Evolutionary conservation across 2,329 filamentous ascomycete species (phyloP), one percentile per base, ranked within the genome.

Genomic region (Exophiala phaeomuriformis): DNA sequence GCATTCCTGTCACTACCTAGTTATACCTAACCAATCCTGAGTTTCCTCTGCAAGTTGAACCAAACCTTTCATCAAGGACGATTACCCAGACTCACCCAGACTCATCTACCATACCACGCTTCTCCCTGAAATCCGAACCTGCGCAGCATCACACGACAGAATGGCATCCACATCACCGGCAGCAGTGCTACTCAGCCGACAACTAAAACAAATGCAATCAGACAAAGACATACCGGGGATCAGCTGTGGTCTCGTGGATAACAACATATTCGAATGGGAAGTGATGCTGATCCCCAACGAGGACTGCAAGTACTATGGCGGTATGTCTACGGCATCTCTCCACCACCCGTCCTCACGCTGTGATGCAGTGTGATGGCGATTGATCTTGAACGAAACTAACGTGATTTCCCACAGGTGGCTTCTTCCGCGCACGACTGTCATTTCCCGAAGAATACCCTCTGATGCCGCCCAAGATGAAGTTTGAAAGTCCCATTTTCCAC

Each of bases 211-310:
- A 68, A 97, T 98, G 82, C 88, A 95, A 72, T 83, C 80, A 28
- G 85, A 88, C 69, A 91, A 90, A 68, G 90, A 95, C 70, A 86
- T 97, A 44, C 89, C 89, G 0, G 93, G 91, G 49, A 95, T 97
- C 66, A 96, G 90, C 58, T 95, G 89, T 65, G 93, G 93, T 0
- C 76, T 98, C 41, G 83, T 90, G 49, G 83, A 85, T 65, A 87
- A 86, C 69, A 86, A 95, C 68, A 83, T 97, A 6, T 96, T 96
- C 62, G 87, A 95, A 75, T 98, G 93, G 93, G 90, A 97, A 71
- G 90, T 97, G 19, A 95, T 96, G 87, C 82, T 98, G 57, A 97
- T 98, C 91, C 91, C 97, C 61, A 89, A 83, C 58, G 90, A 96
- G 64, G 90, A 95, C 67, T 90, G 87, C 72, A 91, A 90, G 72